Conservation (phyloP, 2,329 filamentous ascomycete genomes). For the Aspergillus tanneri region DNA sequence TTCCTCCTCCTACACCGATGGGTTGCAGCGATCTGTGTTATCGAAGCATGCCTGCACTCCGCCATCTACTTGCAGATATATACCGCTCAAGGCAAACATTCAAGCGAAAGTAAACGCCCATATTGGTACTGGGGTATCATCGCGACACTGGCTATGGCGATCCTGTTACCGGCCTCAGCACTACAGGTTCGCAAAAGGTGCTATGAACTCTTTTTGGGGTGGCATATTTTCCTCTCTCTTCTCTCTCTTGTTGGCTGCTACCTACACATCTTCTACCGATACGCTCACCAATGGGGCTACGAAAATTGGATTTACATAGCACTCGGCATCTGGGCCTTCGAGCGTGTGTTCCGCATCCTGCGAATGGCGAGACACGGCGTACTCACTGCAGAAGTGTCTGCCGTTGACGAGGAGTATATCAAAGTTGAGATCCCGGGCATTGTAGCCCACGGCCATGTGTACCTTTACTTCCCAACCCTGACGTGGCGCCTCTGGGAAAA, state of each 20-base stretch:
- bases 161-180: slow-evolving; percentile 26
- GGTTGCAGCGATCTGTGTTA: slow-evolving; percentile 25
- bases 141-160: neutral
- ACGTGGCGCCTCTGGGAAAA: slow-evolving; percentile 9
- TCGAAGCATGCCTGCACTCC: slow-evolving; percentile 29
- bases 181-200: slow-evolving; percentile 27
- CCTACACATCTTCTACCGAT: slow-evolving; percentile 43
- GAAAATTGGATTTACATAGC: slow-evolving; percentile 42
- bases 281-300: slow-evolving; percentile 45
- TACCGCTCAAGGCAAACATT: slow-evolving; percentile 4
- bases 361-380: neutral
- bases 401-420: slow-evolving; percentile 2
- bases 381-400: neutral
- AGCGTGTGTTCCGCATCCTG: neutral
- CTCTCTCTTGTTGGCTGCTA: slow-evolving; percentile 35
- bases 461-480: slow-evolving; percentile 5
- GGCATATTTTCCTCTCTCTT: slow-evolving; percentile 33
- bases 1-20: slow-evolving; percentile 40
- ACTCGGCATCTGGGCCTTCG: neutral
- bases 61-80: slow-evolving; percentile 17
- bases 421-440: neutral
- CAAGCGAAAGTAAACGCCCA: neutral
- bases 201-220: slow-evolving; percentile 40
- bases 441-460: neutral
- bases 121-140: slow-evolving; percentile 6